Evolutionary conservation across 768 basidiomycete species (phyloP), one percentile per base, ranked within the genome.

Genomic region (Cyathus striatus): DNA sequence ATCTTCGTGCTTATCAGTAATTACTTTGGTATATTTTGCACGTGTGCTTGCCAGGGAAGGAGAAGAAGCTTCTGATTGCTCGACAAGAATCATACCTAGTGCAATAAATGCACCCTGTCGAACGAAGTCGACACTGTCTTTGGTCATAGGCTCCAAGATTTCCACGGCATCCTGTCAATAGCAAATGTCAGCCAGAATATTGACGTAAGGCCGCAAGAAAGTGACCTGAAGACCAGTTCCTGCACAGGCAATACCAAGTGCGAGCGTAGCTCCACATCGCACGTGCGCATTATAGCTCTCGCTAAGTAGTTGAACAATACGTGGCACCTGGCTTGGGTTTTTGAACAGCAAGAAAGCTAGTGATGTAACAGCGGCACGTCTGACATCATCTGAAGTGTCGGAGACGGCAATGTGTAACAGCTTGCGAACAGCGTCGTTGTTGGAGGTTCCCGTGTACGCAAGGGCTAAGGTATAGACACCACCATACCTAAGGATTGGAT

Each of bases 271-370:
- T 50, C 95, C 95, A 49, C 95, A 97, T 33, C 96, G 80, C 18
- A 99, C 96, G 60, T 98, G 95, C 12, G 96, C 96, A 59, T 98
- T 99, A 65, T 99, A 99, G 55, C 92, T 95, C 70, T 99, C 96
- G 50, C 90, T 92, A 40, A 99, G 70, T 13, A 99, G 77, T 60
- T 99, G 96, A 5, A 99, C 96, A 46, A 98, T 90, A 35, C 96
- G 76, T 16, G 96, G 96, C 2, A 99, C 94, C 69, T 97, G 94
- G 10, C 80, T 78, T 10, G 96, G 94, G 61, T 89, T 96, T 67
- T 97, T 92, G 79, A 95, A 99, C 22, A 99, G 77, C 44, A 99
- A 71, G 72, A 99, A 98, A 0, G 96, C 92, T 32, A 99, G 76
- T 10, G 90, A 83, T 10, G 92, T 97, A 36, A 99, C 96, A 26